Percentiles rank a stretch among this genome's conserved stretches.
Conservation (phyloP, 805 yeast genomes). For the Spathaspora passalidarum region DNA sequence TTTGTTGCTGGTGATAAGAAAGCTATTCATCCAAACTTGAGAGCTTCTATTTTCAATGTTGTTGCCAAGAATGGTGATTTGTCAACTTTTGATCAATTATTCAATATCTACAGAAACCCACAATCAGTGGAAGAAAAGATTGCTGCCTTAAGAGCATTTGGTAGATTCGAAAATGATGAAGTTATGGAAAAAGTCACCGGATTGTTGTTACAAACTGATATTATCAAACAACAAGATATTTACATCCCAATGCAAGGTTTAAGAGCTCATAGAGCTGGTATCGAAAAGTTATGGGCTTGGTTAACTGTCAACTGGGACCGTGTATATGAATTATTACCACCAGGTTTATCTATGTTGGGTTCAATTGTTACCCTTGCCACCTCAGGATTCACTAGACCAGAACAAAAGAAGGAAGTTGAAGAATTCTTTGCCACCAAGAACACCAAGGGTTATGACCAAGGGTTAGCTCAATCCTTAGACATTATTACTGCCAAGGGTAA, state of each 20-base stretch:
- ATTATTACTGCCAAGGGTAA: constrained; percentile 51
- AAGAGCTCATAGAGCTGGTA: constrained; percentile 60
- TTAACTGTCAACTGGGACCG: constrained; percentile 68
- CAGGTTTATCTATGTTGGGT: constrained; percentile 77
- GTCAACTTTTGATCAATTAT: constrained; percentile 60
- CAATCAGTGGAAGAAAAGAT: constrained; percentile 62
- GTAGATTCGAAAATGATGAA: constrained; percentile 53
- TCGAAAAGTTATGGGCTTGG: constrained; percentile 74
- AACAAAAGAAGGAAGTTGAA: constrained; percentile 49
- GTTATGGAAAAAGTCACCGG: constrained; percentile 55
- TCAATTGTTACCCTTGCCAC: constrained; percentile 64
- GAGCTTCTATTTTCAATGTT: constrained; percentile 61
- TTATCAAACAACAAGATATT: constrained; percentile 67
- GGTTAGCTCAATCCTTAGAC: constrained; percentile 65
- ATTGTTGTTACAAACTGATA: constrained; percentile 52
- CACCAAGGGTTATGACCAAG: constrained; percentile 63
- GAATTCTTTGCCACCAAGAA: constrained; percentile 50
- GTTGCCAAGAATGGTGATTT: constrained; percentile 65
- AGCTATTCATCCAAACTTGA: constrained; percentile 73
- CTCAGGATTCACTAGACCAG: constrained; percentile 56
- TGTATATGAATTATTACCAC: constrained; percentile 66
- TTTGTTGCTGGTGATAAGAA: constrained; percentile 60
- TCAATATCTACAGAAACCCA: constrained; percentile 59
- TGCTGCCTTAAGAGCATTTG: constrained; percentile 67
- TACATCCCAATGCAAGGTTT: constrained; percentile 76